phyloP scores from a whole-genome alignment of 371 early-diverging fungal genomes.

The Blakeslea trispora region DNA sequence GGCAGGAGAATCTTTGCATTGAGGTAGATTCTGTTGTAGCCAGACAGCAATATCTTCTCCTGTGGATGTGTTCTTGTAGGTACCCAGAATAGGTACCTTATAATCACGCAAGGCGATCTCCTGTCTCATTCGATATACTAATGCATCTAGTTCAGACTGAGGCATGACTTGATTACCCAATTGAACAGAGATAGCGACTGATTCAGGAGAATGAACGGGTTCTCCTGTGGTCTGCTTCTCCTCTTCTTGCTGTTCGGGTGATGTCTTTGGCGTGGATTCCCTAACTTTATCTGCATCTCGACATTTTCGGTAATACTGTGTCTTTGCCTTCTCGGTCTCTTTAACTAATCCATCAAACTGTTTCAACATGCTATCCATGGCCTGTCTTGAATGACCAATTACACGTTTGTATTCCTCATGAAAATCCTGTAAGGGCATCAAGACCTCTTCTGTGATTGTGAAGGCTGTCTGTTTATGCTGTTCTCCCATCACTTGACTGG shows the following conservation, averaged over 20 bases:
- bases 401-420: conserved; percentile 58
- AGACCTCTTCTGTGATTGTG: conserved; percentile 57
- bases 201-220: no score
- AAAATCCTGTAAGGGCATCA: conserved; percentile 63
- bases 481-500: conserved; percentile 58
- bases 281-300: conserved; percentile 56
- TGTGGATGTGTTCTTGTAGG: conserved; percentile 65
- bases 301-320: conserved; percentile 51
- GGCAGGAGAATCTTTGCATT: conserved; percentile 60
- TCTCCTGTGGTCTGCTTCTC: conserved; percentile 29
- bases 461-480: conserved; percentile 60
- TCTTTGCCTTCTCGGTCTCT: conserved; percentile 52
- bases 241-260: conserved; percentile 11
- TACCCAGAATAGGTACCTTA: conserved; percentile 71
- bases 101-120: conserved; percentile 66
- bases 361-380: conserved; percentile 58
- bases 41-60: conserved; percentile 73
- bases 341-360: conserved; percentile 55
- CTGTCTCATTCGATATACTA: conserved; percentile 53
- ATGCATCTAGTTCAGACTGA: conserved; percentile 31
- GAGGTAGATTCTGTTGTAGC: conserved; percentile 66
- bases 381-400: conserved; percentile 59
- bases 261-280: conserved; percentile 24
- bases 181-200: conserved; percentile 8
- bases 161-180: conserved; percentile 39